Conservation (phyloP, 2,329 filamentous ascomycete species). For the Verticillium nonalfalfae region DNA sequence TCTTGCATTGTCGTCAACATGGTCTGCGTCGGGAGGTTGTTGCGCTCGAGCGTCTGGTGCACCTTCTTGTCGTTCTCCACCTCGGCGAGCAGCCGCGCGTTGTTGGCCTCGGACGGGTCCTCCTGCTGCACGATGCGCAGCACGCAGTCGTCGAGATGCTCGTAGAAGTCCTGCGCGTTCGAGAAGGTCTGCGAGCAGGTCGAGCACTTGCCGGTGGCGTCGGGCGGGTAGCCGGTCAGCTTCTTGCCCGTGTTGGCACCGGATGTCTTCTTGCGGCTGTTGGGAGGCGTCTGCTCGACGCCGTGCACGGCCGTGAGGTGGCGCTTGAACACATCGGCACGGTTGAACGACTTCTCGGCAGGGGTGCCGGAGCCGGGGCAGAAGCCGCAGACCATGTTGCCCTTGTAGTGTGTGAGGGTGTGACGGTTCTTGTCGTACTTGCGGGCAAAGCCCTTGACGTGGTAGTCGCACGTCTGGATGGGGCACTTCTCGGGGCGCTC, state of each 20-base stretch:
- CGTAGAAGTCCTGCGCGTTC: conserved; percentile 96
- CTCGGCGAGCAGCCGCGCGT: conserved; percentile 59
- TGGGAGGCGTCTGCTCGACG: conserved; percentile 88
- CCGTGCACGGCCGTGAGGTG: conserved; percentile 86
- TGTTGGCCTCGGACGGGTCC: conserved; percentile 63
- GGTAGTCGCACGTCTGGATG: conserved; percentile 86
- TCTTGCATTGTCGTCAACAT: conserved; percentile 24
- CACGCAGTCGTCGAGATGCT: conserved; percentile 81
- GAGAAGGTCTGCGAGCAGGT: conserved; percentile 87
- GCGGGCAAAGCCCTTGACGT: conserved; percentile 84
- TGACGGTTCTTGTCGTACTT: conserved; percentile 98
- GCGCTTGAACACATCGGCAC: conserved; percentile 92
- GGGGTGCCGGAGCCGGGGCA: conserved; percentile 84
- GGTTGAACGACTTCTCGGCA: conserved; percentile 91
- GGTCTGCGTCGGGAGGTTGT: conserved; percentile 45
- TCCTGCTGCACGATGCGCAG: conserved; percentile 66
- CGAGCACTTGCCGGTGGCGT: conserved; percentile 89
- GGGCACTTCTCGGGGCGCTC: conserved; percentile 93
- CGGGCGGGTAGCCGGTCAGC: conserved; percentile 61
- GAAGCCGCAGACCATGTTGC: conserved; percentile 94
- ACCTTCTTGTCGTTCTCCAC: conserved; percentile 59
- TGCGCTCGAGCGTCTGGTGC: conserved; percentile 57
- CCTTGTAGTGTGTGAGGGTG: conserved; percentile 92
- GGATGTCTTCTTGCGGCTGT: conserved; percentile 69
- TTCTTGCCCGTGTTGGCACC: conserved; percentile 20